phyloP scores from a whole-genome alignment of 257 asterid genomes.

The Nicotiana otophora region DNA sequence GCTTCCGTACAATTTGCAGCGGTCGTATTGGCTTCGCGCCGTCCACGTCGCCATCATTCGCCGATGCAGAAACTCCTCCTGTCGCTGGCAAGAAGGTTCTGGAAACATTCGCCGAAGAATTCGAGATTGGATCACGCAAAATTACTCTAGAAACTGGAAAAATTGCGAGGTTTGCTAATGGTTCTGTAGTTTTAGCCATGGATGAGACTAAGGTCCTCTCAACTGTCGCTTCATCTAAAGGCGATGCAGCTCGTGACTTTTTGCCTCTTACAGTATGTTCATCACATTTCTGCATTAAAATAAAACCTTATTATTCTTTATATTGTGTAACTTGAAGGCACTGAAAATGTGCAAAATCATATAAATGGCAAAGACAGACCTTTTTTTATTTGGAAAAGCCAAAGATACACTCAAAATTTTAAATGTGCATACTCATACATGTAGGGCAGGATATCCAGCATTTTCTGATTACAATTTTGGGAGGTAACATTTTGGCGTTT shows the following conservation, averaged over 20 bases:
- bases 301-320: background rate
- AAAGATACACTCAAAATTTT: no score
- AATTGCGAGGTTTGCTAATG: slow-evolving; percentile 86
- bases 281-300: background rate
- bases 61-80: slow-evolving; percentile 30
- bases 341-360: background rate
- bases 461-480: background rate
- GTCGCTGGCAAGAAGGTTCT: slow-evolving; percentile 52
- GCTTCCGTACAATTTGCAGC: slow-evolving; percentile 53
- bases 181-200: slow-evolving; percentile 75
- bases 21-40: slow-evolving; percentile 53
- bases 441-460: background rate
- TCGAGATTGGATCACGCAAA: slow-evolving; percentile 64
- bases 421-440: no score
- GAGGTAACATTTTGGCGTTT: background rate
- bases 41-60: slow-evolving; percentile 25
- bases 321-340: background rate
- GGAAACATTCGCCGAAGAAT: slow-evolving; percentile 75
- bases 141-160: slow-evolving; percentile 77
- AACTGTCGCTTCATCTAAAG: slow-evolving; percentile 71
- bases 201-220: slow-evolving; percentile 91
- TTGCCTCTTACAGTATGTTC: slow-evolving; percentile 83
- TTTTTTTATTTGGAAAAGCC: no score
- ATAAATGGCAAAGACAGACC: background rate
- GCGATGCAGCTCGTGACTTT: slow-evolving; percentile 73